Evolutionary conservation across 768 basidiomycete species (phyloP).

Genomic region (Dioszegia hungarica): DNA sequence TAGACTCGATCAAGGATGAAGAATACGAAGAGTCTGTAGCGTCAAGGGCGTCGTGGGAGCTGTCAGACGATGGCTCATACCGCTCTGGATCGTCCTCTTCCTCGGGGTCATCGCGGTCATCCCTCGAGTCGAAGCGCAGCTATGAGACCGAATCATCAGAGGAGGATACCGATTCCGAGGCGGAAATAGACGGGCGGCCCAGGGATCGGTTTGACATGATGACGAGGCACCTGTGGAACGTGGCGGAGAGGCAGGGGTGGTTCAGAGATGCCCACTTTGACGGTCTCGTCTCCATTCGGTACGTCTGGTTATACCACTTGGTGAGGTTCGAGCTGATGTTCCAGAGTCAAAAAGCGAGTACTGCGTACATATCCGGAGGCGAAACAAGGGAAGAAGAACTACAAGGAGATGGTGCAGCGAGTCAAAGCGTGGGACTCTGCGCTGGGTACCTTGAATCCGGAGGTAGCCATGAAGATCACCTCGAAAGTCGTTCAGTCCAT

Average conservation of each 20-base stretch:
- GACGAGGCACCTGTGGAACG: conserved; percentile 42
- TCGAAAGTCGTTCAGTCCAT: conserved; percentile 44
- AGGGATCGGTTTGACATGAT: conserved; percentile 43
- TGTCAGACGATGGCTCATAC: conserved; percentile 30
- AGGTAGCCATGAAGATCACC: conserved; percentile 45
- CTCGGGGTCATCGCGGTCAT: conserved; percentile 6
- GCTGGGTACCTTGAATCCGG: conserved; percentile 39
- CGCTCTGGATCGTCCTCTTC: conserved; percentile 11
- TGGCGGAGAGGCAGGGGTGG: conserved; percentile 40
- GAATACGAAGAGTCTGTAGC: conserved; percentile 22
- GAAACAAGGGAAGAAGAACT: conserved; percentile 21
- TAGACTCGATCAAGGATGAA: conserved; percentile 6
- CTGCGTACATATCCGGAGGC: conserved; percentile 33
- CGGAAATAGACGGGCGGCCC: conserved; percentile 18
- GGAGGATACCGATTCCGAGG: conserved; percentile 15
- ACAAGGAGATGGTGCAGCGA: conserved; percentile 23
- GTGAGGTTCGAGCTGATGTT: conserved; percentile 8
- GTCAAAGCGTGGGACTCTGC: conserved; percentile 45
- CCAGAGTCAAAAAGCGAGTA: conserved; percentile 32
- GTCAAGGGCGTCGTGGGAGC: conserved; percentile 39
- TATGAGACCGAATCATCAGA: conserved; percentile 11
- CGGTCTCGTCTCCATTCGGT: conserved; percentile 45
- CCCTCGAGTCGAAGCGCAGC: conserved; percentile 6
- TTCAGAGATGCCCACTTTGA: conserved; percentile 42
- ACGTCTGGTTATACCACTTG: conserved; percentile 3